Evolutionary conservation across 306 rosid genomes (phyloP).

Genomic region (Fagus crenata): DNA sequence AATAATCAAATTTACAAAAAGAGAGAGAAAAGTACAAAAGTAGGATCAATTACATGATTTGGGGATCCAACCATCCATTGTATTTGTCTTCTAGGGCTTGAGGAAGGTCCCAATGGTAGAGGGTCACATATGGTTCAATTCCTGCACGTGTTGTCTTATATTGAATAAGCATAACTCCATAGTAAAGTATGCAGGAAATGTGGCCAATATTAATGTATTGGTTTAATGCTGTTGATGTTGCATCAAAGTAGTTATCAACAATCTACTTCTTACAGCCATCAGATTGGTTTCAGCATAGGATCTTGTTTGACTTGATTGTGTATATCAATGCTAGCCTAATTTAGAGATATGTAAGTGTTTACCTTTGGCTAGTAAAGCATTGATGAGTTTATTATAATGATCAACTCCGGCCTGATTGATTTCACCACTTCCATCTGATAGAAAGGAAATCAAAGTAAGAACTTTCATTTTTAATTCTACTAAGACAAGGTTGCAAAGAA

Average conservation of each 20-base stretch:
- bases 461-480: neutral
- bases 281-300: neutral
- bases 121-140: conserved; percentile 84
- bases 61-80: conserved; percentile 76
- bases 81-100: conserved; percentile 85
- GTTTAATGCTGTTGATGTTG: neutral
- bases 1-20: conserved; percentile 1
- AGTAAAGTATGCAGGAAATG: neutral
- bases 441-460: neutral
- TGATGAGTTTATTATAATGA: conserved; percentile 79
- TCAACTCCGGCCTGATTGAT: conserved; percentile 79
- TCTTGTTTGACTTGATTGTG: neutral
- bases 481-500: neutral
- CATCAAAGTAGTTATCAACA: neutral
- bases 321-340: neutral
- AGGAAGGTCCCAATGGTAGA: conserved; percentile 97
- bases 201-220: no score
- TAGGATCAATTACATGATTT: conserved; percentile 55
- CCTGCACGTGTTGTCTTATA: conserved; percentile 39
- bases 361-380: conserved; percentile 82
- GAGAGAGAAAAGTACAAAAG: neutral
- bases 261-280: neutral
- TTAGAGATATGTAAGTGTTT: conserved; percentile 9
- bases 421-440: conserved; percentile 69
- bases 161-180: neutral